These are phyloP conservation scores for Nakazawaea molendinolei DNA, from an alignment of 805 yeast genomes.

Conservation along the genomic window DNA sequence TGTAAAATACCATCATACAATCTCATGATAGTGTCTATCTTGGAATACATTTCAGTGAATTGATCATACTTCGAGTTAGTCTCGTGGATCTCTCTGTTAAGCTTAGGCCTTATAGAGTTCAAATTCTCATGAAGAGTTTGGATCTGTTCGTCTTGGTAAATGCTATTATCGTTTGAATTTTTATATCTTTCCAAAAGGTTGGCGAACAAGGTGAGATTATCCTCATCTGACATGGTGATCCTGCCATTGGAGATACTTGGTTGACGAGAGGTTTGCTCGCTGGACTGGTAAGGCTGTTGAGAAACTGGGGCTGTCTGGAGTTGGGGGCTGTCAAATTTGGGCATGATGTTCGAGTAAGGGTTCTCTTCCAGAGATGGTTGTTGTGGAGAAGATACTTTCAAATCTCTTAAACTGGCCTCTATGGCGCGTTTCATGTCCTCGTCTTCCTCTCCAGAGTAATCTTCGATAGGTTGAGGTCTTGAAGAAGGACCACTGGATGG, in stretches of 20 bases:
- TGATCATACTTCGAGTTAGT: conserved; percentile 57
- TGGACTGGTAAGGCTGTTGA: no score
- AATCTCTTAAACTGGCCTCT: conserved; percentile 79
- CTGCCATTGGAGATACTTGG: conserved; percentile 9
- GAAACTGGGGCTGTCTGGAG: conserved; percentile 10
- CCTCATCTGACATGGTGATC: conserved; percentile 58
- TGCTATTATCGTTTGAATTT: conserved; percentile 21
- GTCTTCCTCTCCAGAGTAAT: conserved; percentile 56
- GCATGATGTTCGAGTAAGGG: conserved; percentile 9
- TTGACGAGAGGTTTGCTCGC: no score
- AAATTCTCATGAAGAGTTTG: conserved; percentile 56
- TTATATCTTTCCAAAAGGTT: conserved; percentile 52
- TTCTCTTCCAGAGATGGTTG: conserved; percentile 4
- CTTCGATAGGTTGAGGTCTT: conserved; percentile 11
- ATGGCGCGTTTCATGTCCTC: conserved; percentile 92
- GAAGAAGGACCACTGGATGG: conserved; percentile 14
- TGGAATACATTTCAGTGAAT: conserved; percentile 67
- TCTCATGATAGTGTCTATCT: conserved; percentile 66
- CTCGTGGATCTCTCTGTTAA: conserved; percentile 51
- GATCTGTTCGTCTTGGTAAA: conserved; percentile 40
- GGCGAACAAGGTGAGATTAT: conserved; percentile 60
- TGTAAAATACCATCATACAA: conserved; percentile 76
- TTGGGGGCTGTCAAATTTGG: conserved; percentile 1
- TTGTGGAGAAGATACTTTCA: conserved; percentile 30
- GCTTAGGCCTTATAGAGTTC: conserved; percentile 58